Percentiles rank a stretch among this genome's conserved stretches.
These are phyloP conservation scores for Gaeumannomyces tritici DNA, from an alignment of 2,329 filamentous ascomycete genomes.

Conservation along the genomic window DNA sequence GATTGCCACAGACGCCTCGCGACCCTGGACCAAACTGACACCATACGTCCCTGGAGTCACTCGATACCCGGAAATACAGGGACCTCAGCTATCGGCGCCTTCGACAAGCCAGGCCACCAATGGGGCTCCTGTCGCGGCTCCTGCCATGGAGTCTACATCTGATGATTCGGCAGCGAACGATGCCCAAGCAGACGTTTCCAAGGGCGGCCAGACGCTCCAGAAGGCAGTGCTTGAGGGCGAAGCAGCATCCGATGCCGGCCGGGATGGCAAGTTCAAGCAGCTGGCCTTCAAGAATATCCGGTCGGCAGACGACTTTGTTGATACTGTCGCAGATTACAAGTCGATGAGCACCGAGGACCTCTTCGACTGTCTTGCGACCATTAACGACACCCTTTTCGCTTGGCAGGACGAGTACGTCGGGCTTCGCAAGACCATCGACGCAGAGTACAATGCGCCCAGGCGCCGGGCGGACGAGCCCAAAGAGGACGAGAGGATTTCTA, in stretches of 20 bases:
- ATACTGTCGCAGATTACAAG: slow-evolving; percentile 39
- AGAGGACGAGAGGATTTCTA: slow-evolving; percentile 24
- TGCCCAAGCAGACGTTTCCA: background rate
- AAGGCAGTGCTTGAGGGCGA: background rate
- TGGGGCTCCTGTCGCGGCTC: background rate
- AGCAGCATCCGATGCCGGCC: background rate
- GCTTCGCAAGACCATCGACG: slow-evolving; percentile 40
- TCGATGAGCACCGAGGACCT: slow-evolving; percentile 37
- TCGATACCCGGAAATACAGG: slow-evolving; percentile 10
- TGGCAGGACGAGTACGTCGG: slow-evolving; percentile 47
- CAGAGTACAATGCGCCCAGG: slow-evolving; percentile 46
- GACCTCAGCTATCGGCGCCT: background rate
- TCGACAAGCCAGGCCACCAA: background rate
- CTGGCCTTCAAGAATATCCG: slow-evolving; percentile 38
- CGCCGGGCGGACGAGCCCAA: slow-evolving; percentile 30
- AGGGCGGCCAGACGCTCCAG: background rate
- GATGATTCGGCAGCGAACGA: background rate
- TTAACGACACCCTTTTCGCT: slow-evolving; percentile 34
- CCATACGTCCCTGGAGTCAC: slow-evolving; percentile 8
- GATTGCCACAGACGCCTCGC: background rate
- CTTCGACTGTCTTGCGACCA: slow-evolving; percentile 30
- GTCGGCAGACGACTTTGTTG: slow-evolving; percentile 36
- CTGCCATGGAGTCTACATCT: background rate
- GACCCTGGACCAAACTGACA: slow-evolving; percentile 10
- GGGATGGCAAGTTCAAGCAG: background rate